Conservation (phyloP, 108 stramenopile species). For the Phaeodactylum tricornutum region DNA sequence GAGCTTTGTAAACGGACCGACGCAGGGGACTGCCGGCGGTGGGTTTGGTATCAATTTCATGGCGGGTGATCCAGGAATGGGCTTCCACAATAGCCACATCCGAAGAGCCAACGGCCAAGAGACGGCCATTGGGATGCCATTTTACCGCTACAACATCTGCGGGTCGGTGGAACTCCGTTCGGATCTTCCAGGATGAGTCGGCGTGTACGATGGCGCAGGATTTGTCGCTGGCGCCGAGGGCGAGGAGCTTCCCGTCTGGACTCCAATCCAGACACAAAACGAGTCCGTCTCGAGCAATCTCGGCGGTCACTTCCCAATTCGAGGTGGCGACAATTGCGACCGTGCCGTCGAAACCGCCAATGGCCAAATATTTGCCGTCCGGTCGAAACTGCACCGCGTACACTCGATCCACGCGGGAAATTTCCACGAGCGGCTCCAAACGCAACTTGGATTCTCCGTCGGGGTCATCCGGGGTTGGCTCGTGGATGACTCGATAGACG, state of each 20-base stretch:
- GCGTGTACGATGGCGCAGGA: conserved; percentile 16
- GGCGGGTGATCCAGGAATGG: not conserved
- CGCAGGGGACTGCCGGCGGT: no score
- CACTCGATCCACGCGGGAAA: conserved; percentile 40
- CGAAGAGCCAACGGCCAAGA: conserved; percentile 25
- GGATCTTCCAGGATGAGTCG: conserved; percentile 8
- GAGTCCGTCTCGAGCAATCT: conserved; percentile 20
- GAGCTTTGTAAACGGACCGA: not conserved
- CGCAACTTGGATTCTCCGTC: not conserved
- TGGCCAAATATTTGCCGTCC: conserved; percentile 12
- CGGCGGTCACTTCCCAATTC: not conserved
- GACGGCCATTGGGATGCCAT: conserved; percentile 25
- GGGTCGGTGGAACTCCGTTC: conserved; percentile 13
- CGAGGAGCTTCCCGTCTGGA: conserved; percentile 22
- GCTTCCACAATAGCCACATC: conserved; percentile 20
- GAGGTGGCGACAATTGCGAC: conserved; percentile 12
- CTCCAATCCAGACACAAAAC: conserved; percentile 33
- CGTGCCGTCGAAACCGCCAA: conserved; percentile 43
- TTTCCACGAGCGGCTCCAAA: conserved; percentile 5
- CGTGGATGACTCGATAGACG: not conserved
- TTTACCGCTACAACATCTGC: conserved; percentile 15
- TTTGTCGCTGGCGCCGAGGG: conserved; percentile 30
- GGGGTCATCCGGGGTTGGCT: not conserved
- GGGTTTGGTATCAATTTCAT: not conserved
- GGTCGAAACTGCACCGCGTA: conserved; percentile 31